Evolutionary conservation across 2,329 filamentous ascomycete species (phyloP), one percentile per base, ranked within the genome.

Genomic region (Beauveria australis): DNA sequence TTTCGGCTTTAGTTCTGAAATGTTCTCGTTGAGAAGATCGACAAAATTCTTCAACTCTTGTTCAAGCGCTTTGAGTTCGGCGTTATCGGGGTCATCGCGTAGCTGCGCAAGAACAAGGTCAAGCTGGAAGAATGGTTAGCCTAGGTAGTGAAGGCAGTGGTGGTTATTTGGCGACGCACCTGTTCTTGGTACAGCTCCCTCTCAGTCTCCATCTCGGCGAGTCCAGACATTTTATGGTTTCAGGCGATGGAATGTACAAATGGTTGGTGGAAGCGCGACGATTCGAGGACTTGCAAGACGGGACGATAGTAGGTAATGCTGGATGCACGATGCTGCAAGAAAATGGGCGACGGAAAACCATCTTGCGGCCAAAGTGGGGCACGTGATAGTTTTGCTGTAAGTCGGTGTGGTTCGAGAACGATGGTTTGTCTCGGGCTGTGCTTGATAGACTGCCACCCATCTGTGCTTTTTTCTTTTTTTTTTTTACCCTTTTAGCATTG

Each of bases 11-110:
- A 94, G 81, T 75, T 94, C 89, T 77, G 88, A 87, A 74, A 97
- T 88, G 68, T 87, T 85, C 71, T 88, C 86, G 78, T 92, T 85
- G 75, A 91, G 85, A 67, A 92, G 83, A 72, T 83, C 81, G 75
- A 97, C 88, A 75, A 91, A 85, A 77, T 88, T 83, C 79, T 91
- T 83, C 76, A 96, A 85, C 80, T 96, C 91, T 72, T 83, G 79
- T 75, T 89, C 87, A 72, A 96, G 84, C 70, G 82, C 84, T 69
- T 87, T 81, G 69, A 95, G 85, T 74, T 93, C 91, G 68, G 79
- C 79, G 74, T 91, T 93, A 62, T 89, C 87, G 64, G 92, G 87
- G 69, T 94, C 90, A 73, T 89, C 86, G 73, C 88, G 86, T 61
- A 96, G 84, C 66, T 89, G 89, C 60, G 84, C 79, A 68, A 87